phyloP scores from a whole-genome alignment of 1,139 yeast genomes.

The Hansenula lynferdii region DNA sequence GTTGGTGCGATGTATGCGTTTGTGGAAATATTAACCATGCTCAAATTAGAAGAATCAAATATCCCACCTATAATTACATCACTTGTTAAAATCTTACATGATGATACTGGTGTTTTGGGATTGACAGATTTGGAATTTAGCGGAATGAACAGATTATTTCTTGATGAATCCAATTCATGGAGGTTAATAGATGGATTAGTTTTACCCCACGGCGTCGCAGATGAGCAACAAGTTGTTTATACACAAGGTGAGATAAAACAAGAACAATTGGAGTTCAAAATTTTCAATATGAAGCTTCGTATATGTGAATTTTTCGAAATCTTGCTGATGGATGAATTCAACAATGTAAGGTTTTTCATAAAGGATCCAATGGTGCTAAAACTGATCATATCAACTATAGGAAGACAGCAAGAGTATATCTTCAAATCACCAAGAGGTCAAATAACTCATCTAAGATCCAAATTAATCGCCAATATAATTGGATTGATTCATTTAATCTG shows the following conservation, averaged over 20 bases:
- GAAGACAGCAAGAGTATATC: slow-evolving; percentile 47
- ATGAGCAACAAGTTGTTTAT: slow-evolving; percentile 13
- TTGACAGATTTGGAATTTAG: slow-evolving; percentile 18
- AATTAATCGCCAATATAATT: slow-evolving; percentile 34
- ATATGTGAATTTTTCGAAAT: slow-evolving; percentile 44
- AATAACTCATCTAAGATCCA: slow-evolving; percentile 35
- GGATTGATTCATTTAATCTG: slow-evolving; percentile 17
- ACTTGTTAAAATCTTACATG: not conserved
- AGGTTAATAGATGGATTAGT: slow-evolving; percentile 25
- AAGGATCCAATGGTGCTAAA: slow-evolving; percentile 34
- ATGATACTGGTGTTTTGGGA: slow-evolving; percentile 7
- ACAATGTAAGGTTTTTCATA: slow-evolving; percentile 27
- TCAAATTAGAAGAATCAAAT: not conserved
- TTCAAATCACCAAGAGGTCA: slow-evolving; percentile 44
- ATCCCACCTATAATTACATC: not conserved
- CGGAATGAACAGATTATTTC: slow-evolving; percentile 51
- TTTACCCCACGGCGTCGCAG: slow-evolving; percentile 11
- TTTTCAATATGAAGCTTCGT: slow-evolving; percentile 33
- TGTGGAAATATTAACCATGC: slow-evolving; percentile 31
- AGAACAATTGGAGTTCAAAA: slow-evolving; percentile 30
- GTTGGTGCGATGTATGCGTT: slow-evolving; percentile 24
- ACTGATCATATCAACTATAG: slow-evolving; percentile 40
- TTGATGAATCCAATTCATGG: slow-evolving; percentile 38
- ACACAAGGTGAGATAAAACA: slow-evolving; percentile 5
- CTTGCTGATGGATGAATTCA: slow-evolving; percentile 29